A percentile compares a stretch with the other conserved stretches of the same genome.
These are phyloP conservation scores for Stephania yunnanensis DNA, from an alignment of 164 flowering plant species.

Conservation along the genomic window DNA sequence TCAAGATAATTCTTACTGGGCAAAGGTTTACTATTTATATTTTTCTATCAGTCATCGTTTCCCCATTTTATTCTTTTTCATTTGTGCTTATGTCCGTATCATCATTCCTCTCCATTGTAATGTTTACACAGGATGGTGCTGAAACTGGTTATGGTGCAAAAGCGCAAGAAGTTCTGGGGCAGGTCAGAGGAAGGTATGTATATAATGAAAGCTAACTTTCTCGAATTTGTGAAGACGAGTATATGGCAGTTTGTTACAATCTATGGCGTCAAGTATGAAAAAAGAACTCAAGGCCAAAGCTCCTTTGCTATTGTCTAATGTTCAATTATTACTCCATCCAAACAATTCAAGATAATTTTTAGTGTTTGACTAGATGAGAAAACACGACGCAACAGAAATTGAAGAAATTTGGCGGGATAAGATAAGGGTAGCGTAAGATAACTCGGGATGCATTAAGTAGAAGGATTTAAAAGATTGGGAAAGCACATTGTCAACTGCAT, in stretches of 20 bases:
- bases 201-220: neutral
- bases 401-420: too few relatives aligned
- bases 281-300: neutral
- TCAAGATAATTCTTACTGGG: slow-evolving; percentile 96
- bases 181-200: slow-evolving; percentile 86
- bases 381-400: too few relatives aligned
- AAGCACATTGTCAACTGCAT: too few relatives aligned
- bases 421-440: too few relatives aligned
- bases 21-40: slow-evolving; percentile 50
- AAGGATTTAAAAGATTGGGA: too few relatives aligned
- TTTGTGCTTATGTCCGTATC: neutral
- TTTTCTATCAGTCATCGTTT: neutral
- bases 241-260: neutral
- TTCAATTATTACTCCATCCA: too few relatives aligned
- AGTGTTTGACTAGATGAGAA: too few relatives aligned
- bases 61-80: slow-evolving; percentile 1
- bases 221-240: neutral
- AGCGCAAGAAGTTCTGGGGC: slow-evolving; percentile 92
- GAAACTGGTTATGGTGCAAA: slow-evolving; percentile 94
- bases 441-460: too few relatives aligned
- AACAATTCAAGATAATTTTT: too few relatives aligned
- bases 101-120: neutral
- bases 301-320: neutral
- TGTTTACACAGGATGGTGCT: slow-evolving; percentile 68
- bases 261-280: neutral